These are phyloP conservation scores for Cyclocybe cylindracea DNA, from an alignment of 768 basidiomycete species.

Conservation along the genomic window DNA sequence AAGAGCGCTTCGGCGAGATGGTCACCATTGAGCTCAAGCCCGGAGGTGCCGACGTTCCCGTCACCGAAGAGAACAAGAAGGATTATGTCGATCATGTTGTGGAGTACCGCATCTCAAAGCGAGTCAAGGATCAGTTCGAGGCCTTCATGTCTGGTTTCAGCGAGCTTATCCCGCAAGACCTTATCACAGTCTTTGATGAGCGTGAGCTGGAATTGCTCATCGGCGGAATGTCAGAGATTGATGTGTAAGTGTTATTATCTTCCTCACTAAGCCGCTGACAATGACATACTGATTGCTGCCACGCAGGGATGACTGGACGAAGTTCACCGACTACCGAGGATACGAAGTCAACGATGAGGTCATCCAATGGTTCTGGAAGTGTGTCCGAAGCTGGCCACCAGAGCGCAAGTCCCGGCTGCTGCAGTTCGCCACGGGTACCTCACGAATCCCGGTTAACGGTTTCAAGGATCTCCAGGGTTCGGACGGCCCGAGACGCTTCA, in stretches of 20 bases:
- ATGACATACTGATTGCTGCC: background rate
- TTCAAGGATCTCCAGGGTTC: conserved; percentile 99
- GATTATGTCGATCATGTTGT: conserved; percentile 95
- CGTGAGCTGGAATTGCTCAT: conserved; percentile 96
- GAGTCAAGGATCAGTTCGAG: conserved; percentile 98
- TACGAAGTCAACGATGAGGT: conserved; percentile 95
- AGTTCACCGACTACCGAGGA: conserved; percentile 98
- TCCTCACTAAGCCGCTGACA: background rate
- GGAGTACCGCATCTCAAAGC: conserved; percentile 95
- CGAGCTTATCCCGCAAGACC: conserved; percentile 96
- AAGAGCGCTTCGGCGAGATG: conserved; percentile 98
- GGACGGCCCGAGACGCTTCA: conserved; percentile 95
- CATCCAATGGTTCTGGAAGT: conserved; percentile 99
- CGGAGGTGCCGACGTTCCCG: conserved; percentile 81
- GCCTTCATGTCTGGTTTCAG: conserved; percentile 99
- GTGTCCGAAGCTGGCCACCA: conserved; percentile 95
- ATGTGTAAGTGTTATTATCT: conserved; percentile 68
- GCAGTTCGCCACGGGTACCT: conserved; percentile 97
- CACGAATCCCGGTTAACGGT: conserved; percentile 96
- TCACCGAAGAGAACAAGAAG: conserved; percentile 98
- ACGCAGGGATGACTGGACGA: conserved; percentile 92
- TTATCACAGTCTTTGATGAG: conserved; percentile 98
- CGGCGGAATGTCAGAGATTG: conserved; percentile 99
- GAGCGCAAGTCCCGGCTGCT: conserved; percentile 96
- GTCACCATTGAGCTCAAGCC: conserved; percentile 94